Evolutionary conservation across 2,329 filamentous ascomycete species (phyloP), one percentile per base, ranked within the genome.

Genomic region (Samsoniella hepiali): DNA sequence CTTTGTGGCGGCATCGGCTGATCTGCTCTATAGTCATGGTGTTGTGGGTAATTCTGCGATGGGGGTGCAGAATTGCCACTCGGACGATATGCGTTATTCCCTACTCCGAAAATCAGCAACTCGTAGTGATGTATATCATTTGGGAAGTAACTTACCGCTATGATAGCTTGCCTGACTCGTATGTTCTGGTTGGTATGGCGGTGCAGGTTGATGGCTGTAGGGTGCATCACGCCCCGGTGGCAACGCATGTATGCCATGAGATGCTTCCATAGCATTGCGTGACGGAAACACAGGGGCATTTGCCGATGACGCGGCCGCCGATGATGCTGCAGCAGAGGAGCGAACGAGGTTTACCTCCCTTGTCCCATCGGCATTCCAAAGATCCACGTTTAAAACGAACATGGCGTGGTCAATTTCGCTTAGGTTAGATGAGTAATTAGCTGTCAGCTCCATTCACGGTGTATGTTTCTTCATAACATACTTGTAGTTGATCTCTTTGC

Each of bases 401-500:
- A 76, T 77, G 40, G 73, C 71, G 63, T 76, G 72, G 44, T 78
- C 76, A 56, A 77, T 74, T 38, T 75, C 74, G 60, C 76, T 77
- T 40, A 13, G 11, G 11, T 22, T 38, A 34, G 29, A 49, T 22
- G 10, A 31, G 15, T 36, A 31, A 74, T 69, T 13, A 75, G 69
- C 58, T 71, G 13, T 17, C 29, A 45, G 69, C 58, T 72, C 69
- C 50, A 34, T 36, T 15, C 7, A 69, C 70, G 62, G 47, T 10
- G 11, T 11, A 9, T 38, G 7, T 27, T 5, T 31, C 13, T 27
- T 11, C 22, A 13, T 36, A 29, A 77, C 89, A 72, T 82, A 94
- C 91, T 90, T 91, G 78, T 88, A 89, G 74, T 95, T 90, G 50
- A 96, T 84, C 73, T 96, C 92, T 71, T 91, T 88, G 29, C 90